These are phyloP conservation scores for Protomyces lactucae-debilis DNA, from an alignment of 1,139 yeast genomes.

Conservation along the genomic window DNA sequence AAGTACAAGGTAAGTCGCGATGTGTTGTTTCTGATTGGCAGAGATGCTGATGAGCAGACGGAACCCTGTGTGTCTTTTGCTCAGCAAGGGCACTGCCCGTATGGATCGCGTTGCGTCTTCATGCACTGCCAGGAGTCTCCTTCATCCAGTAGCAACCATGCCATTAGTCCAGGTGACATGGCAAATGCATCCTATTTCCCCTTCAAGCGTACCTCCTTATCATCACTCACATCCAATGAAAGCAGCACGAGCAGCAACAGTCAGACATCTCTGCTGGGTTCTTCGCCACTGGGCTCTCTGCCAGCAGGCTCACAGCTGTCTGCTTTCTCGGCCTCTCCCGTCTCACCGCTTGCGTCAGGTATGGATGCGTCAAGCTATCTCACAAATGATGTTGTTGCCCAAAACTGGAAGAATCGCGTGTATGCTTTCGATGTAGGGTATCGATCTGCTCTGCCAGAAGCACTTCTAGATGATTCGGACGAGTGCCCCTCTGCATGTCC, in stretches of 20 bases:
- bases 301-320: not conserved
- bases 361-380: not conserved
- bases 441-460: not conserved
- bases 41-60: constrained; percentile 23
- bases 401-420: not conserved
- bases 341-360: not conserved
- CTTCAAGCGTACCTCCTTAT: not conserved
- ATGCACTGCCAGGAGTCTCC: constrained; percentile 5
- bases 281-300: no score
- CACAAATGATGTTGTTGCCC: not conserved
- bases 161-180: not conserved
- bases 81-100: constrained; percentile 22
- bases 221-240: not conserved
- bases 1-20: not conserved
- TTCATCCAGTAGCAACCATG: not conserved
- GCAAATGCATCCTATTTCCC: not conserved
- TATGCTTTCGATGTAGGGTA: not conserved
- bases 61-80: constrained; percentile 22
- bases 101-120: constrained; percentile 29
- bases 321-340: not conserved
- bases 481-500: not conserved
- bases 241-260: not conserved
- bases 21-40: not conserved
- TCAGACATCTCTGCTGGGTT: not conserved
- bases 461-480: not conserved